Percentiles rank a stretch among this genome's conserved stretches.
These are phyloP conservation scores for Emmonsiellopsis sp. DNA, from an alignment of 2,329 filamentous ascomycete species.

Conservation along the genomic window DNA sequence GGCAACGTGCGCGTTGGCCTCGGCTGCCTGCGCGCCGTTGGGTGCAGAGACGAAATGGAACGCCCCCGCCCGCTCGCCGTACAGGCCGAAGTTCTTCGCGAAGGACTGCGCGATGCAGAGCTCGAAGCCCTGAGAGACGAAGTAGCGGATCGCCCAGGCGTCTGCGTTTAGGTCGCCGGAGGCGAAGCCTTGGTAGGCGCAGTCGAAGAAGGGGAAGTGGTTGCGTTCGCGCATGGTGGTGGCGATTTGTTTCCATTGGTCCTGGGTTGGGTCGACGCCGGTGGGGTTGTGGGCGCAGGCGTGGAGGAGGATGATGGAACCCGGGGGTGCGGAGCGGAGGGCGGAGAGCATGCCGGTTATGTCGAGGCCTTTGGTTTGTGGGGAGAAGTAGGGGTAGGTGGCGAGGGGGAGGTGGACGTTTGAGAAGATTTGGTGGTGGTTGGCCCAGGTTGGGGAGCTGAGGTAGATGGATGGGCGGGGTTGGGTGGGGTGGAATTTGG, in stretches of 20 bases:
- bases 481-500: slow-evolving; percentile 67
- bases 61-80: slow-evolving; percentile 89
- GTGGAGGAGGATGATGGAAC: slow-evolving; percentile 83
- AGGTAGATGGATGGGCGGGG: slow-evolving; percentile 70
- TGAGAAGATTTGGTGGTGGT: slow-evolving; percentile 96
- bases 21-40: slow-evolving; percentile 50
- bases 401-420: slow-evolving; percentile 73
- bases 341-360: slow-evolving; percentile 76
- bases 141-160: slow-evolving; percentile 88
- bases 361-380: slow-evolving; percentile 81
- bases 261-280: slow-evolving; percentile 84
- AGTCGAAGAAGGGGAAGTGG: slow-evolving; percentile 98
- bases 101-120: slow-evolving; percentile 51
- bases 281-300: slow-evolving; percentile 98
- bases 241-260: slow-evolving; percentile 91
- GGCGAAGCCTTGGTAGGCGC: slow-evolving; percentile 94
- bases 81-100: slow-evolving; percentile 66
- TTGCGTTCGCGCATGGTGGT: slow-evolving; percentile 62
- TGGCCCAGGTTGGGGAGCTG: slow-evolving; percentile 93
- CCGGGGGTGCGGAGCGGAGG: slow-evolving; percentile 61
- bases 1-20: slow-evolving; percentile 55
- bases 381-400: slow-evolving; percentile 89
- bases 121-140: slow-evolving; percentile 82
- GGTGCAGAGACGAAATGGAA: slow-evolving; percentile 87
- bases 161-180: slow-evolving; percentile 80